These are phyloP conservation scores for Salix brachista DNA, from an alignment of 345 rosid genomes.

Conservation along the genomic window DNA sequence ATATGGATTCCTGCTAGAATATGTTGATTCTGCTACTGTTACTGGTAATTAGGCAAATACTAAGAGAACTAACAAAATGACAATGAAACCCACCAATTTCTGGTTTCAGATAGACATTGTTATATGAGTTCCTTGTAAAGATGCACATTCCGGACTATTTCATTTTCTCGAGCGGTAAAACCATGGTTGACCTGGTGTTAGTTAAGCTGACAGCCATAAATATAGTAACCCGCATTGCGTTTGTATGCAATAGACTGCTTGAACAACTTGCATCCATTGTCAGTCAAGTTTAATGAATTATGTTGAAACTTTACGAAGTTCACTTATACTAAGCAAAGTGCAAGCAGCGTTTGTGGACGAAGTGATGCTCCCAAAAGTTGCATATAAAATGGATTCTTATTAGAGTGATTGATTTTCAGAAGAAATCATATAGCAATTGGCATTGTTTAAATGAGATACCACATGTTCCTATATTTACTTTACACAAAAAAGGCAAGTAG, in stretches of 20 bases:
- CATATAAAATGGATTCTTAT: not conserved
- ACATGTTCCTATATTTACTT: not conserved
- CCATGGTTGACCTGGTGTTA: not conserved
- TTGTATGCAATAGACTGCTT: not conserved
- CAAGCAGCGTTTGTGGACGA: not conserved
- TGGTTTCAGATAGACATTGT: not conserved
- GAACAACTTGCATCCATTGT: not conserved
- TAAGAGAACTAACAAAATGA: conserved; percentile 4
- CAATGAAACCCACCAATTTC: conserved; percentile 5
- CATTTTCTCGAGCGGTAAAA: not conserved
- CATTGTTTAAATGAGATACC: not conserved
- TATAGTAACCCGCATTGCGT: not conserved
- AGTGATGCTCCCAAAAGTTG: not conserved
- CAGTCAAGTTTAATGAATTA: not conserved
- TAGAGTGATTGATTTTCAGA: not conserved
- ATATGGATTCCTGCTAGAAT: conserved; percentile 34
- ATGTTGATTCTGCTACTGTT: conserved; percentile 28
- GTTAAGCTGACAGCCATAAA: not conserved
- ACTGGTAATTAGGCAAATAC: conserved; percentile 10
- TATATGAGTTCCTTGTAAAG: not conserved
- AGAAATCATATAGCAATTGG: not conserved
- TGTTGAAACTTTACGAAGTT: not conserved
- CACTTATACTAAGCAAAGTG: not conserved
- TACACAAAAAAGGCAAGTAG: not conserved
- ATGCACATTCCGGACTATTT: not conserved